Percentiles rank a stretch among this genome's conserved stretches.
phyloP scores from a whole-genome alignment of 192 early-diverging fungal species.

The Backusella liffmaniae region DNA sequence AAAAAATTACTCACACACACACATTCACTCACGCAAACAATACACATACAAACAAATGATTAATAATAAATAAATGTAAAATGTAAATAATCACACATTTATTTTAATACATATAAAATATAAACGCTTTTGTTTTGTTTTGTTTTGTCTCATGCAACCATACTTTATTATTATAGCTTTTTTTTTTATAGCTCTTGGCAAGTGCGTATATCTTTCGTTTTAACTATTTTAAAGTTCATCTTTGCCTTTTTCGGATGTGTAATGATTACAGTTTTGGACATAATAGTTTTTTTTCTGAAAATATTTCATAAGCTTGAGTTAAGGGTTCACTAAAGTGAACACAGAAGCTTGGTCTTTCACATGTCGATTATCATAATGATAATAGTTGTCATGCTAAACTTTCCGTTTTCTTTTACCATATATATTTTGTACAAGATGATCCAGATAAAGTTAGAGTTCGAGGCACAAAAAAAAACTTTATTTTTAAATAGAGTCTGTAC shows the following conservation, averaged over 20 bases:
- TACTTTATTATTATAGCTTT: neutral
- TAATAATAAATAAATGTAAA: neutral
- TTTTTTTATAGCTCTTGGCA: neutral
- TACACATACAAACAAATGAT: neutral
- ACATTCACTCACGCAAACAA: neutral
- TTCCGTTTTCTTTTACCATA: neutral
- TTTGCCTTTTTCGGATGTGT: neutral
- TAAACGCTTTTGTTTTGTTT: neutral
- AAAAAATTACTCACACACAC: neutral
- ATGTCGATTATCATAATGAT: neutral
- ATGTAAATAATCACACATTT: neutral
- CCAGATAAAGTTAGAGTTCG: neutral
- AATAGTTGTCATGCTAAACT: neutral
- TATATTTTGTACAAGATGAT: neutral
- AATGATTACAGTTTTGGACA: neutral
- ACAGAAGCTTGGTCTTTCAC: neutral
- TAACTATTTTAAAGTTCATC: neutral
- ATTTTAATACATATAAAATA: neutral
- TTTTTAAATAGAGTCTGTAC: neutral
- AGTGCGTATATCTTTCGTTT: neutral
- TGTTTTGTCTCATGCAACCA: neutral
- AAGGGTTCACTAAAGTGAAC: neutral
- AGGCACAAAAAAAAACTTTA: constrained; percentile 3
- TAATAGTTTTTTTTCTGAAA: neutral
- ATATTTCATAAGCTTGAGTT: neutral